Percentiles rank a stretch among this genome's conserved stretches.
These are phyloP conservation scores for Phytophthora sp. DNA, from an alignment of 352 stramenopile genomes.

Conservation along the genomic window DNA sequence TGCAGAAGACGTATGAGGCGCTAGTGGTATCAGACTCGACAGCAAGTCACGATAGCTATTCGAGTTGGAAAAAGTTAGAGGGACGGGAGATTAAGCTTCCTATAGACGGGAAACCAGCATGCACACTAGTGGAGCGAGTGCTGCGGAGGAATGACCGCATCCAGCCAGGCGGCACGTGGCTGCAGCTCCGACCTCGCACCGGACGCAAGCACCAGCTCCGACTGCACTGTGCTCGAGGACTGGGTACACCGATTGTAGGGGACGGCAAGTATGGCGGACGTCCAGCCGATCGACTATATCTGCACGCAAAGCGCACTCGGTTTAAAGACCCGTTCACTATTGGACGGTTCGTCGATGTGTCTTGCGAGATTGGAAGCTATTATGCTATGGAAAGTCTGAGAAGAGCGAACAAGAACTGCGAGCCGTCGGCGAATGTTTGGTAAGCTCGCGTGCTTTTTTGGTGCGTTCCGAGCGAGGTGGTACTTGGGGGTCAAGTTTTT, in stretches of 20 bases:
- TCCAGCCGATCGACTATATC: slow-evolving; percentile 44
- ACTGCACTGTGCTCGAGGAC: slow-evolving; percentile 53
- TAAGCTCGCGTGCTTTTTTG: not conserved
- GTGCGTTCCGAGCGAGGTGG: slow-evolving; percentile 2
- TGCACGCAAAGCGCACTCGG: slow-evolving; percentile 56
- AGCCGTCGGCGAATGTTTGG: slow-evolving; percentile 10
- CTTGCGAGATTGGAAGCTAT: too few species aligned
- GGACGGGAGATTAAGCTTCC: slow-evolving; percentile 38
- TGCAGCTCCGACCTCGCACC: slow-evolving; percentile 61
- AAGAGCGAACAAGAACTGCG: too few species aligned
- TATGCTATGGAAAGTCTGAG: too few species aligned
- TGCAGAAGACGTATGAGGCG: slow-evolving; percentile 73
- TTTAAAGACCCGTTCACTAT: slow-evolving; percentile 49
- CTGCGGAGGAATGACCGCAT: not conserved
- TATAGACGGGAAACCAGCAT: slow-evolving; percentile 55
- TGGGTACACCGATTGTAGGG: slow-evolving; percentile 61
- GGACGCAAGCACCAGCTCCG: slow-evolving; percentile 78
- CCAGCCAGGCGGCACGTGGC: slow-evolving; percentile 34
- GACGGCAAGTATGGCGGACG: slow-evolving; percentile 50
- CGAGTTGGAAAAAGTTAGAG: slow-evolving; percentile 27
- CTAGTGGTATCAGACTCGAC: slow-evolving; percentile 31
- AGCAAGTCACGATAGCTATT: not conserved
- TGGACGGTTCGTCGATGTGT: slow-evolving; percentile 34
- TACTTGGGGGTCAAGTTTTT: too few species aligned
- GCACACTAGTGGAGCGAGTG: slow-evolving; percentile 45